These are phyloP conservation scores for Solanum rostratum DNA, from an alignment of 257 asterid species.

Conservation along the genomic window DNA sequence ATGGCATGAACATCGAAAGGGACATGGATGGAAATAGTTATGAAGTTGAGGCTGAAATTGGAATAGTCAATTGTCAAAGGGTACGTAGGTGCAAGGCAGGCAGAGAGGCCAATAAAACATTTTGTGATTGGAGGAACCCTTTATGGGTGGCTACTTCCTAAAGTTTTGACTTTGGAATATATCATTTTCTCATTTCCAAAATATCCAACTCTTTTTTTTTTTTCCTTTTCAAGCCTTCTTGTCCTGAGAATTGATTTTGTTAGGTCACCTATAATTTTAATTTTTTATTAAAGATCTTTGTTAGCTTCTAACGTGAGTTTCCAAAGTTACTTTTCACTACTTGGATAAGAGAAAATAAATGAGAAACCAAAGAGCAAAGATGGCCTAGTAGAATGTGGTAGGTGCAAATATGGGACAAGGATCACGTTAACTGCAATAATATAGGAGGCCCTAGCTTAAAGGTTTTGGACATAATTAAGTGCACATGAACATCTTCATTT, in stretches of 20 bases:
- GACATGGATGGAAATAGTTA: slow-evolving; percentile 20
- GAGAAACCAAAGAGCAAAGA: neutral
- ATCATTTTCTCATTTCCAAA: neutral
- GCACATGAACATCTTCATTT: neutral
- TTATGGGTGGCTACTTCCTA: slow-evolving; percentile 1
- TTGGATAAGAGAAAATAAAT: neutral
- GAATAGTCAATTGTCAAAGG: slow-evolving; percentile 19
- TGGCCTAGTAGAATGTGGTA: too few relatives aligned
- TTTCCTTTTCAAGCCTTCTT: neutral
- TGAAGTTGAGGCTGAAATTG: slow-evolving; percentile 32
- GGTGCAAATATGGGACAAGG: neutral
- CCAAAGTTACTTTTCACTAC: neutral
- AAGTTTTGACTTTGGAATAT: neutral
- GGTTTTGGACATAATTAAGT: neutral
- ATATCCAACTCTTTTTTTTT: neutral
- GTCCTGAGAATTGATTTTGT: too few relatives aligned
- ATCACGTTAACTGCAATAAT: neutral
- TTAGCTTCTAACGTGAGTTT: neutral
- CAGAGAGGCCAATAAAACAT: neutral
- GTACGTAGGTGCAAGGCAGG: neutral
- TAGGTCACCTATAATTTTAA: too few relatives aligned
- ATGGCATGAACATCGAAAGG: neutral
- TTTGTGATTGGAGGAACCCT: slow-evolving; percentile 3
- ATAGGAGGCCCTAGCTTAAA: neutral
- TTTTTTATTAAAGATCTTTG: neutral